phyloP scores from a whole-genome alignment of 176 grass and related monocot genomes.

The Urochloa ruziziensis region DNA sequence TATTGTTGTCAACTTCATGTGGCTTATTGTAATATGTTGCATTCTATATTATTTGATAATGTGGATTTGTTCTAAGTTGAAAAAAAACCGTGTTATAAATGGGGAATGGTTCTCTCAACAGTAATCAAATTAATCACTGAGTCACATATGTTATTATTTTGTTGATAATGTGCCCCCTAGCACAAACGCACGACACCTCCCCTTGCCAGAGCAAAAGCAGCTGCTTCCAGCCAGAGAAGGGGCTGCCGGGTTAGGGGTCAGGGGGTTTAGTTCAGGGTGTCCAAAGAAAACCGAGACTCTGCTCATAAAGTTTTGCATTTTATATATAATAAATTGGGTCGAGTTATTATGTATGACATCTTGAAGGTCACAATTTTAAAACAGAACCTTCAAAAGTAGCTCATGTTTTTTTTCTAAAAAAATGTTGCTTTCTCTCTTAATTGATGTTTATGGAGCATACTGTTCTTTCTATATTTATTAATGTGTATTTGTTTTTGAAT shows the following conservation, averaged over 20 bases:
- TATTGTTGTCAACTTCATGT: not conserved
- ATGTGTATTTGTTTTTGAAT: not conserved
- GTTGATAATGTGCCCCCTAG: no score
- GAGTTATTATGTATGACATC: not conserved
- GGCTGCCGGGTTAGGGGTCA: no score
- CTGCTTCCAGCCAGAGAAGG: no score
- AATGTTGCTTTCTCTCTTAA: not conserved
- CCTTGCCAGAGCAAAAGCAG: no score
- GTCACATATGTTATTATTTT: not conserved
- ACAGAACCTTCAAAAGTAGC: not conserved
- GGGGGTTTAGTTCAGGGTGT: not conserved
- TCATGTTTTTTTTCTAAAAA: not conserved
- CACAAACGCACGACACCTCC: no score
- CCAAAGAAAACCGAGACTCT: not conserved
- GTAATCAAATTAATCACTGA: not conserved
- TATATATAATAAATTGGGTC: not conserved
- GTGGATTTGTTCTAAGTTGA: not conserved
- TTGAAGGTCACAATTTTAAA: not conserved
- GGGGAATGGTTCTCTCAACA: not conserved
- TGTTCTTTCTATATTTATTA: not conserved
- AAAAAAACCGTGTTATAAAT: no score
- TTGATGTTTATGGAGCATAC: not conserved
- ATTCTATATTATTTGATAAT: not conserved
- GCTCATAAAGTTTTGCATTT: not conserved
- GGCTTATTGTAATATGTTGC: not conserved